Evolutionary conservation across 768 basidiomycete species (phyloP).

Genomic region (Tephrocybe sp.): DNA sequence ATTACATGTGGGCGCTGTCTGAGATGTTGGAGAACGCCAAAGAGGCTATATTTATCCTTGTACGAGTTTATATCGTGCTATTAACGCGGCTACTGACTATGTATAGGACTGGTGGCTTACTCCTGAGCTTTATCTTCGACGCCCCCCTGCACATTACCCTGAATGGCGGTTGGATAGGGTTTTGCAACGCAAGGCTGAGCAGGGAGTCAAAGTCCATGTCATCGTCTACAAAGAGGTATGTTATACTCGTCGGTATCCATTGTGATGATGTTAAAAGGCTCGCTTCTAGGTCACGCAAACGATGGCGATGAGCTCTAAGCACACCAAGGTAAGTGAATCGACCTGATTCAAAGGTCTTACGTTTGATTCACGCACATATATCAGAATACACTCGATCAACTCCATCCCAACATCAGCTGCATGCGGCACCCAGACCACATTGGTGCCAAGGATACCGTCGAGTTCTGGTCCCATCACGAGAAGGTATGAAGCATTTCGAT

Average conservation of each 20-base stretch:
- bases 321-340: constrained; percentile 60
- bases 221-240: constrained; percentile 92
- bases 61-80: constrained; percentile 23
- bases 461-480: constrained; percentile 94
- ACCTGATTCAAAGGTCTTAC: not conserved
- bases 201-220: constrained; percentile 91
- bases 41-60: constrained; percentile 87
- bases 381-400: constrained; percentile 70
- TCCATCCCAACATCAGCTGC: constrained; percentile 85
- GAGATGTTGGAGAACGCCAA: constrained; percentile 82
- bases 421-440: constrained; percentile 93
- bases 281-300: constrained; percentile 72
- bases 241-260: not conserved
- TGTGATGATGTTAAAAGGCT: not conserved
- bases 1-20: constrained; percentile 94
- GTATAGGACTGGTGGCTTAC: constrained; percentile 89
- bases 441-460: constrained; percentile 75
- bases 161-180: constrained; percentile 89
- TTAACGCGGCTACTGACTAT: not conserved
- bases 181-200: constrained; percentile 81
- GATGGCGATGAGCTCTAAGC: constrained; percentile 84
- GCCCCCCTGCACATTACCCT: constrained; percentile 81
- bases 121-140: constrained; percentile 91
- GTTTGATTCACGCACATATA: not conserved
- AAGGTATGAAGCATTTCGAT: constrained; percentile 41